Evolutionary conservation across 164 flowering plant genomes (phyloP), one percentile per base, ranked within the genome.

Genomic region (Magnolia sinica): DNA sequence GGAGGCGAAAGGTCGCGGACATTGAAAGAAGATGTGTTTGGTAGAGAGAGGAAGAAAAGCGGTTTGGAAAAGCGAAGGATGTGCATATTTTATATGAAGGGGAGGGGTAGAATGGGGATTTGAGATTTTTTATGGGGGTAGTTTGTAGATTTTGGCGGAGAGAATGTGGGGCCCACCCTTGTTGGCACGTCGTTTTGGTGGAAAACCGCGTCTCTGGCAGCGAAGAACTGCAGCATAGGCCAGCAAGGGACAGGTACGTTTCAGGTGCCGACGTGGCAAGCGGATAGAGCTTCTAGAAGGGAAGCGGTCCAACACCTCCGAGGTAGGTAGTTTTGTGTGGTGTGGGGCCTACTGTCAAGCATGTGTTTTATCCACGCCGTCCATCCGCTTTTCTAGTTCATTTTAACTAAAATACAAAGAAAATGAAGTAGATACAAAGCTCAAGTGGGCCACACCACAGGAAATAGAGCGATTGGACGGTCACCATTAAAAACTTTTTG

Each of bases 11-110:
- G 59, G 76, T 7, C 64, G 23, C 70, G 16, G 68, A 74, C 76
- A 74, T 74, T 45, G 55, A 27, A 65, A 37, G 71, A 69, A 16
- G 71, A 69, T 55, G 61, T 11, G 16, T 11, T 55, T 55, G 61
- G 61, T 2, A 55, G 10, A 55, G 19, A 69, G 27, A 50, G 3
- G 8, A 22, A 70, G 73, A 49, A 31, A 70, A 19, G 16, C 51
- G 58, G 58, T 19, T 50, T 70, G 14, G 3, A 8, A 16, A 11
- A 18, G 63, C 50, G 24, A 52, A 70, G 27, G 18, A 50, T 19
- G 14, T 0, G 49, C 0, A 10, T 5, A 45, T 16, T 75, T 45
- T 65, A 50, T 74, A 74, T 31, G 45, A 10, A 19, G 27, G 70
- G 20, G 22, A 50, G 50, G 51, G 37, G 31, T 10, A 6, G 8